phyloP scores from a whole-genome alignment of 2,329 filamentous ascomycete genomes.

The Beauveria bassiana region DNA sequence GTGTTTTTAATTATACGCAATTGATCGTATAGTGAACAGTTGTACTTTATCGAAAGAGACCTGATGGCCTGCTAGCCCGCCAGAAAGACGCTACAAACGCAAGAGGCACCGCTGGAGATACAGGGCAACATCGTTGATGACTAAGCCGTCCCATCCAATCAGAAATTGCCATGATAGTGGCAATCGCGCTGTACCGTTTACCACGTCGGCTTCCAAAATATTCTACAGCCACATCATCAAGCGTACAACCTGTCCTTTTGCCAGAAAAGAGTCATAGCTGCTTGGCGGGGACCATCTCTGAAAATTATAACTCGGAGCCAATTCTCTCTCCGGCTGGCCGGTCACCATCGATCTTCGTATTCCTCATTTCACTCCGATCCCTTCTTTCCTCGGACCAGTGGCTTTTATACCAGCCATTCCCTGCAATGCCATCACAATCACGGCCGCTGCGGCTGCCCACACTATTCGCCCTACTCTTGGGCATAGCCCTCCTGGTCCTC shows the following conservation, averaged over 20 bases:
- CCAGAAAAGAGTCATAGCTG: slow-evolving; percentile 2
- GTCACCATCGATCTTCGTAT: neutral
- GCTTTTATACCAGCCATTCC: slow-evolving; percentile 2
- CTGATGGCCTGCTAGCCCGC: neutral
- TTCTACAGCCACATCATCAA: slow-evolving; percentile 7
- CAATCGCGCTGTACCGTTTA: neutral
- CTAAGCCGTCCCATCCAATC: neutral
- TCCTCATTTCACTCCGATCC: neutral
- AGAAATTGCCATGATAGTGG: neutral
- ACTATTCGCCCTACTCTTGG: neutral
- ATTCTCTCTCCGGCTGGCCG: neutral
- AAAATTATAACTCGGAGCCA: neutral
- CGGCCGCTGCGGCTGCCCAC: neutral
- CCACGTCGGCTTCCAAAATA: neutral
- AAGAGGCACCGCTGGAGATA: neutral
- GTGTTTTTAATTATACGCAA: no score
- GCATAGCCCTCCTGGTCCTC: neutral
- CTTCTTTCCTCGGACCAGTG: neutral
- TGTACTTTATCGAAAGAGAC: neutral
- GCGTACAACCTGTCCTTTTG: slow-evolving; percentile 9
- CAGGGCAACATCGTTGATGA: neutral
- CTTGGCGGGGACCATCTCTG: neutral
- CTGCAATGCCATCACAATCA: slow-evolving; percentile 8
- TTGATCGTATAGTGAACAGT: neutral
- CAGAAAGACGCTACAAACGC: neutral